These are phyloP conservation scores for Coniella vitis DNA, from an alignment of 2,329 filamentous ascomycete genomes.

Conservation along the genomic window DNA sequence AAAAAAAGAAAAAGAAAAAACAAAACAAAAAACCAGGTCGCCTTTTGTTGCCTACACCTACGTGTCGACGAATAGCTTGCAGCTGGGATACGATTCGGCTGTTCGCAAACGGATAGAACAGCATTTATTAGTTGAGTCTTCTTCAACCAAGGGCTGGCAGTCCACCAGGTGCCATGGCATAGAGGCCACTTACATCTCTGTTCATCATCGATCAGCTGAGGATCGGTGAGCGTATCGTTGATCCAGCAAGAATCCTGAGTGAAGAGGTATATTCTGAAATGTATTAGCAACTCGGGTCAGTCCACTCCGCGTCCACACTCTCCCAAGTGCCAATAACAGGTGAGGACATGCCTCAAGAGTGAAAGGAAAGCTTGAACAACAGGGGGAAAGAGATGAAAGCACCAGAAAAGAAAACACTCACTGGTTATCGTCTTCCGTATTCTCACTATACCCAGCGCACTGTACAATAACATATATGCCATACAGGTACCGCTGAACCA, in stretches of 20 bases:
- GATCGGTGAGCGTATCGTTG: constrained; percentile 11
- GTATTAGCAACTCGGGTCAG: neutral
- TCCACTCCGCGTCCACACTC: no score
- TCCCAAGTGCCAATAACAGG: no score
- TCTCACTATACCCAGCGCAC: constrained; percentile 9
- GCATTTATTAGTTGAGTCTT: rapidly evolving
- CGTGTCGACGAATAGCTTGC: constrained; percentile 10
- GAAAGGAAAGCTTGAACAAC: no score
- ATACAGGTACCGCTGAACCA: neutral
- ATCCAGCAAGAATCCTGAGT: constrained; percentile 15
- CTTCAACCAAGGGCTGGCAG: no score
- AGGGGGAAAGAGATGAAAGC: neutral
- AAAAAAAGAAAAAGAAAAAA: no score
- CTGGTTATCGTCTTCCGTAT: constrained; percentile 1
- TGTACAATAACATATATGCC: constrained; percentile 11
- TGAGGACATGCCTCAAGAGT: no score
- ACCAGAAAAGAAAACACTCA: neutral
- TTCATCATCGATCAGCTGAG: constrained; percentile 5
- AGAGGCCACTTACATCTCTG: constrained; percentile 1
- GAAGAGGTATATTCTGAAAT: constrained; percentile 10
- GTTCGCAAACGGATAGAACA: neutral
- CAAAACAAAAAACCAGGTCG: no score
- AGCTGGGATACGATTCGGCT: constrained; percentile 13
- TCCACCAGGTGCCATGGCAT: no score
- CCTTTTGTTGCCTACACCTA: neutral